Conservation (phyloP, 2,329 filamentous ascomycete species). For the Diaporthe destruens region DNA sequence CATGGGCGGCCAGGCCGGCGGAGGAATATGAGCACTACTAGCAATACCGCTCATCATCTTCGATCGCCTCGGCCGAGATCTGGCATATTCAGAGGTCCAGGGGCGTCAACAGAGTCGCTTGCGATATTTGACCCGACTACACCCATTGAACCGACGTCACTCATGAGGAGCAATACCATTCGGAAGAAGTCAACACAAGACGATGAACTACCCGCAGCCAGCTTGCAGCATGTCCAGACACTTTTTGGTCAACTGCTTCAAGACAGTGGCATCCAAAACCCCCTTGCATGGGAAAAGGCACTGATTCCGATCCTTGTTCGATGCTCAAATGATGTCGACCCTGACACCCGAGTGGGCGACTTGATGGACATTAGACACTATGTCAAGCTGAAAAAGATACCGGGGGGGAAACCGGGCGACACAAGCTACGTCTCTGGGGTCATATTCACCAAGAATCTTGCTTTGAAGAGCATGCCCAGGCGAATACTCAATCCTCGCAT, state of each 20-base stretch:
- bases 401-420: conserved; percentile 88
- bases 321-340: conserved; percentile 94
- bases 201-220: conserved; percentile 89
- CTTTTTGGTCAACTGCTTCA: conserved; percentile 85
- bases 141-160: conserved; percentile 58
- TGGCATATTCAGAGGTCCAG: conserved; percentile 68
- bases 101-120: conserved; percentile 64
- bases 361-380: conserved; percentile 98
- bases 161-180: conserved; percentile 87
- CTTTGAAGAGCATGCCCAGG: conserved; percentile 94
- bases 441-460: conserved; percentile 97
- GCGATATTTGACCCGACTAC: conserved; percentile 60
- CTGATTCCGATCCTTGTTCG: conserved; percentile 90
- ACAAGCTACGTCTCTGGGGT: conserved; percentile 97
- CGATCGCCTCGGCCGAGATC: conserved; percentile 78
- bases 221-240: conserved; percentile 87
- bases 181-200: conserved; percentile 78
- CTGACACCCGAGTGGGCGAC: conserved; percentile 89
- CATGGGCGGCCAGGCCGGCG: conserved; percentile 74
- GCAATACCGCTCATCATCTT: conserved; percentile 74
- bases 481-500: conserved; percentile 88
- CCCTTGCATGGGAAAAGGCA: conserved; percentile 87
- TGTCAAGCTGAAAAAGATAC: conserved; percentile 96
- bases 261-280: conserved; percentile 80
- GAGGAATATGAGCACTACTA: conserved; percentile 87